A percentile compares a stretch with the other conserved stretches of the same genome.
These are phyloP conservation scores for Neonectria magnoliae DNA, from an alignment of 2,329 filamentous ascomycete genomes.

Conservation along the genomic window DNA sequence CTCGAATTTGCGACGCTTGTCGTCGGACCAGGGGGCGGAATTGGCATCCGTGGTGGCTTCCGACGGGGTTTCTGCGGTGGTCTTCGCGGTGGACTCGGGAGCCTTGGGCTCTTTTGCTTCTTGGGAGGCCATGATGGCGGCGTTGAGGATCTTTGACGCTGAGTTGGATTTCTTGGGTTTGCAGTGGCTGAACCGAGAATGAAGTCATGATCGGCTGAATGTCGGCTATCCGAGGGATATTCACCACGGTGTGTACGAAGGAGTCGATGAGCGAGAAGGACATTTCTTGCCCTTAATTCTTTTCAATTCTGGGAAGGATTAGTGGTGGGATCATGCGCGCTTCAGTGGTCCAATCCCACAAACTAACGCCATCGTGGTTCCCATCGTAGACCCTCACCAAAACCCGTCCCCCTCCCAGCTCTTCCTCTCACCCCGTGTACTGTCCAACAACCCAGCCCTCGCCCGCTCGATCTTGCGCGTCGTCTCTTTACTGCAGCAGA, in stretches of 20 bases:
- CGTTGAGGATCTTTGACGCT: neutral
- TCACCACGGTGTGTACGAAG: neutral
- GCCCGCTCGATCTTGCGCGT: slow-evolving; percentile 60
- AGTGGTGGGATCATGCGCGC: neutral
- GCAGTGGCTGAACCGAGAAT: slow-evolving; percentile 1
- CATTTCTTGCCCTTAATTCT: neutral
- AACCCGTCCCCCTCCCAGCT: slow-evolving; percentile 37
- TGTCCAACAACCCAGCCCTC: slow-evolving; percentile 50
- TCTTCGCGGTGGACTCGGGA: slow-evolving; percentile 1
- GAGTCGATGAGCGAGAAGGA: neutral
- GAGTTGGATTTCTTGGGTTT: neutral
- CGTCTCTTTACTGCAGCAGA: slow-evolving; percentile 77
- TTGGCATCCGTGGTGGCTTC: slow-evolving; percentile 11
- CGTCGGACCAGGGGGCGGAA: slow-evolving; percentile 63
- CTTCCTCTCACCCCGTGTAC: slow-evolving; percentile 10
- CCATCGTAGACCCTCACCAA: slow-evolving; percentile 24
- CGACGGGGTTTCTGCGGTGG: neutral
- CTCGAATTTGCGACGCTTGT: slow-evolving; percentile 72
- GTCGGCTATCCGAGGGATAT: slow-evolving; percentile 18
- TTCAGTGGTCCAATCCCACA: neutral
- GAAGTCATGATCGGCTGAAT: slow-evolving; percentile 34
- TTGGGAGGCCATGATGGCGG: slow-evolving; percentile 23
- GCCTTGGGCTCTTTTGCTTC: slow-evolving; percentile 29
- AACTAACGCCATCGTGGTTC: neutral
- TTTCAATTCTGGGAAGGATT: slow-evolving; percentile 19